Conservation (phyloP, 192 early-diverging fungal species). For the Mycoemilia scoparia region DNA sequence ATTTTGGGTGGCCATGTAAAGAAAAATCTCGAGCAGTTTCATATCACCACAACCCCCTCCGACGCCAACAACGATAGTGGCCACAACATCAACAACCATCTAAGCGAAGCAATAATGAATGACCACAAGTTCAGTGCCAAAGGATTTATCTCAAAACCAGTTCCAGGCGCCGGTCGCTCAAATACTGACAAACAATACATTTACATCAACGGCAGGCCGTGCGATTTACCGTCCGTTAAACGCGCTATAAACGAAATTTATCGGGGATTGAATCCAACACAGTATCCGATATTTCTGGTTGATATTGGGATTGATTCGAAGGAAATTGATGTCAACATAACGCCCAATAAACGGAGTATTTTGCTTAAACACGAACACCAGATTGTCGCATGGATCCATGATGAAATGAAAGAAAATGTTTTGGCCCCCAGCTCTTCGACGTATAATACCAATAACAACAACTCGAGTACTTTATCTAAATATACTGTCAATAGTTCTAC, state of each 20-base stretch:
- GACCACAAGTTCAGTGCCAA: slow-evolving; percentile 4
- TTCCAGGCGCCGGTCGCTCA: slow-evolving; percentile 47
- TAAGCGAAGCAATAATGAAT: background rate
- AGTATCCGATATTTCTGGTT: slow-evolving; percentile 64
- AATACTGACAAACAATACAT: slow-evolving; percentile 69
- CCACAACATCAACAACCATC: slow-evolving; percentile 4
- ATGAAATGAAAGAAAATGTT: too few species aligned
- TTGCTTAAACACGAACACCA: slow-evolving; percentile 56
- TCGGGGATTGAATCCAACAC: slow-evolving; percentile 38
- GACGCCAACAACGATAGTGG: background rate
- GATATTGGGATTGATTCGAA: slow-evolving; percentile 26
- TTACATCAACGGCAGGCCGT: slow-evolving; percentile 81
- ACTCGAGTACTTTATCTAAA: too few species aligned
- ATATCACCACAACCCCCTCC: background rate
- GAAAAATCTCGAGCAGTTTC: slow-evolving; percentile 6
- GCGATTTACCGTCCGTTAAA: slow-evolving; percentile 58
- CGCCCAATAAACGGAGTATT: slow-evolving; percentile 85
- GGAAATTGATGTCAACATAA: slow-evolving; percentile 79
- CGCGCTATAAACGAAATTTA: slow-evolving; percentile 73
- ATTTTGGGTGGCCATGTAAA: slow-evolving; percentile 53
- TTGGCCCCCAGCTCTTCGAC: too few species aligned
- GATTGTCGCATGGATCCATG: slow-evolving; percentile 5
- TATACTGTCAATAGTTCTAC: too few species aligned
- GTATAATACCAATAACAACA: too few species aligned
- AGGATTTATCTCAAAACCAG: slow-evolving; percentile 44